phyloP scores from a whole-genome alignment of 148 eudicot genomes.

The Rhododendron ovatum region DNA sequence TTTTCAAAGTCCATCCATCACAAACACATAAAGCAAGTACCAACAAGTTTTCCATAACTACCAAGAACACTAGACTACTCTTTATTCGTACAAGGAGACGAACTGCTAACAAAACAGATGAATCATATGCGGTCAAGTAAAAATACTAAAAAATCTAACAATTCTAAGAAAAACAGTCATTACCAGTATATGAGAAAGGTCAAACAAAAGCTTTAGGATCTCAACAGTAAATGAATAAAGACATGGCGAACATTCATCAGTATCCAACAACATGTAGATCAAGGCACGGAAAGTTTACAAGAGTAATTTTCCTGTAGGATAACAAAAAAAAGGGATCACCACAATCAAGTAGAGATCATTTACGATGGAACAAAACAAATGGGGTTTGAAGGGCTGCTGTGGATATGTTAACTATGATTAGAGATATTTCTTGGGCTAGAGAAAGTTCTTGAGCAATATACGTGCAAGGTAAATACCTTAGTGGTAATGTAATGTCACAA shows the following conservation, averaged over 20 bases:
- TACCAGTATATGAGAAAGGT: not conserved
- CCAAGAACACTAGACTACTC: not conserved
- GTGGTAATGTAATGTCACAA: not conserved
- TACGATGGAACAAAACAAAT: not conserved
- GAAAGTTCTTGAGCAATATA: not conserved
- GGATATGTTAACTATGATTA: not conserved
- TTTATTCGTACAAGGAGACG: not conserved
- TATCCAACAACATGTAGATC: not conserved
- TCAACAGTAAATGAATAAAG: not conserved
- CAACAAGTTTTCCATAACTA: not conserved
- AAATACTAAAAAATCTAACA: not conserved
- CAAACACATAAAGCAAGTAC: constrained; percentile 2
- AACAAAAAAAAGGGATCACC: not conserved
- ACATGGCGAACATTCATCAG: not conserved
- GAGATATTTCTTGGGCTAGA: not conserved
- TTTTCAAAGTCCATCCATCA: not conserved
- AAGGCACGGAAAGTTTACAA: not conserved
- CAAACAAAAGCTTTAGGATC: not conserved
- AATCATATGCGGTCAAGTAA: not conserved
- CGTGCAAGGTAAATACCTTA: not conserved
- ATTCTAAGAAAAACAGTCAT: not conserved
- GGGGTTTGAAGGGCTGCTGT: not conserved
- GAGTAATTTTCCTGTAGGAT: not conserved
- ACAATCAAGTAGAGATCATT: not conserved
- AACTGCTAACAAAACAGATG: not conserved